phyloP scores from a whole-genome alignment of 139 green algal species.

The Closterium sp. region DNA sequence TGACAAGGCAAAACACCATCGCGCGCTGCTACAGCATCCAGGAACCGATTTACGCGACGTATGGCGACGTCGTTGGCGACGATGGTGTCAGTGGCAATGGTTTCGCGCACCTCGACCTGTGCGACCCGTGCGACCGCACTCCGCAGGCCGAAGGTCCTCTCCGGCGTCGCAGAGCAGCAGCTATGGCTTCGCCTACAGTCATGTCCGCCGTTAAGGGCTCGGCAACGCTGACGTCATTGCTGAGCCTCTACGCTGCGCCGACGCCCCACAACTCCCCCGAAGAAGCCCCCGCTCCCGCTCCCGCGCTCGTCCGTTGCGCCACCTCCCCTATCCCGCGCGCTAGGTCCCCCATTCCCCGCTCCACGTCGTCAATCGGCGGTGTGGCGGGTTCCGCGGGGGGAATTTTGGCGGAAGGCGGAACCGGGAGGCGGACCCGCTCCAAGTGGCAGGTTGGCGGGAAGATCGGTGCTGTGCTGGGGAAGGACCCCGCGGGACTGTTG shows the following conservation, averaged over 20 bases:
- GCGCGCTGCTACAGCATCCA: neutral
- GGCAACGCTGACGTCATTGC: neutral
- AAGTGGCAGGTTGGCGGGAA: neutral
- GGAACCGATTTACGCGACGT: neutral
- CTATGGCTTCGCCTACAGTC: neutral
- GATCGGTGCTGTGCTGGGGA: neutral
- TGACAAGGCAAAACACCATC: neutral
- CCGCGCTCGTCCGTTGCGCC: neutral
- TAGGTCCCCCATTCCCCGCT: neutral
- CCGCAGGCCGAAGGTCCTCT: neutral
- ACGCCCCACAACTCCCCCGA: neutral
- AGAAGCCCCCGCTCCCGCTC: neutral
- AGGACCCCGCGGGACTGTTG: neutral
- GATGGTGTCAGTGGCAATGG: neutral
- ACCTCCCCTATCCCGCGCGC: neutral
- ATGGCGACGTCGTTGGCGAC: neutral
- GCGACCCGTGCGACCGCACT: neutral
- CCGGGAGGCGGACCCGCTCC: neutral
- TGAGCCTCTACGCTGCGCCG: neutral
- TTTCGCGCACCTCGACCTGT: neutral
- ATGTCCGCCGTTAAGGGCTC: neutral
- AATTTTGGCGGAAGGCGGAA: neutral
- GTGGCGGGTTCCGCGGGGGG: neutral
- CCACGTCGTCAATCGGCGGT: neutral
- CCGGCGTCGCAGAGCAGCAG: neutral